These are phyloP conservation scores for Neonectria magnoliae DNA, from an alignment of 2,329 filamentous ascomycete species.

Conservation along the genomic window DNA sequence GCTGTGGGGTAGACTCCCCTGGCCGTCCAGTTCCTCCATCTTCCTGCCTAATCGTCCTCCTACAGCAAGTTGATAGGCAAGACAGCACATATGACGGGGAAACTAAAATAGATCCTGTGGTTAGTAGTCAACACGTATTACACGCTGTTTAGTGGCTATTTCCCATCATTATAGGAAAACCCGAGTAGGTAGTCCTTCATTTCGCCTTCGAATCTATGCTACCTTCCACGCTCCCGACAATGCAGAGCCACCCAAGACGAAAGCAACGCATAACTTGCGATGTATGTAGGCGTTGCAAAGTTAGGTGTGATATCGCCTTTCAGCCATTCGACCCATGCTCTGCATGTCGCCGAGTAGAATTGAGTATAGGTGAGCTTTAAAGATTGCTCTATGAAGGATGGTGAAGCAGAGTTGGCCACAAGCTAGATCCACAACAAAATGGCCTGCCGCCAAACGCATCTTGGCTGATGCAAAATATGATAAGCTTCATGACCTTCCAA, in stretches of 20 bases:
- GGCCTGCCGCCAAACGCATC: neutral
- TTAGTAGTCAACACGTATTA: neutral
- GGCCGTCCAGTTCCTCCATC: neutral
- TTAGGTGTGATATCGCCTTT: slow-evolving; percentile 4
- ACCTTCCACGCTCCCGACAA: neutral
- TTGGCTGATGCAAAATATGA: neutral
- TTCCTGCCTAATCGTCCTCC: neutral
- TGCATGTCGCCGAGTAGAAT: slow-evolving; percentile 11
- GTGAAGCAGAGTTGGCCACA: neutral
- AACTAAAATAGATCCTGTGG: neutral
- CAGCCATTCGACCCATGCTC: neutral
- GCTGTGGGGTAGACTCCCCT: neutral
- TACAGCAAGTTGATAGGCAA: neutral
- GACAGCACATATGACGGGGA: neutral
- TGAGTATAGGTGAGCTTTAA: slow-evolving; percentile 3
- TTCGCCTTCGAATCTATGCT: neutral
- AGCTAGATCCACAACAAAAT: slow-evolving; percentile 9
- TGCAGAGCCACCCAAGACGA: slow-evolving; percentile 8
- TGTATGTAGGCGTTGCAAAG: slow-evolving; percentile 6
- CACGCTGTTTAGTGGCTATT: neutral
- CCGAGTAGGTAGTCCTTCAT: neutral
- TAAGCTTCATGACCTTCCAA: neutral
- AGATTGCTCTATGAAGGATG: neutral
- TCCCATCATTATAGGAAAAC: neutral
- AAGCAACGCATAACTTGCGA: slow-evolving; percentile 14